Evolutionary conservation across 1,284 basidiomycete species (phyloP), one percentile per base, ranked within the genome.

Genomic region (Phlebopus sp.): DNA sequence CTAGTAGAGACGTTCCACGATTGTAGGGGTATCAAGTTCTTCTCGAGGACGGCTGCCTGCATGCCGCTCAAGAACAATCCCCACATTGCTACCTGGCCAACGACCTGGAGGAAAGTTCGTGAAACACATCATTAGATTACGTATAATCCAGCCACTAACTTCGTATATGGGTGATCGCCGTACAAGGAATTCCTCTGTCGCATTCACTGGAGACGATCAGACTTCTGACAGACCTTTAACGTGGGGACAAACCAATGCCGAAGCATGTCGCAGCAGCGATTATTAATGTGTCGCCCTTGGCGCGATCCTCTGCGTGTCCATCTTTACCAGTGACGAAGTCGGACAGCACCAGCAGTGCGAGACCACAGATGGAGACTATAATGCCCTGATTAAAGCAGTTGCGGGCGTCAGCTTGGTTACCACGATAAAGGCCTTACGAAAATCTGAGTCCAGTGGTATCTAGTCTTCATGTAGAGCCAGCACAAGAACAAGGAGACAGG

Each of bases 131-230:
- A 15, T 34, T n/a, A 31, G 37, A 27, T 31, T 1, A 25, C 34
- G 7, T 9, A 30, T 37, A 43, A 35, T 35, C 13, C 36, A 23
- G 10, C 39, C 29, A 40, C 44, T 40, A 56, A 75, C 76, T 68
- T 92, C 91, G 62, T 92, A 92, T 21, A 93, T 70, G 2, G 90
- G 90, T 5, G 81, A 76, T 44, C 74, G 79, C 47, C 90, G 79
- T 23, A 93, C 90, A 56, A 92, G 82, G 62, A 86, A 87, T 59
- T 93, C 90, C 63, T 92, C 90, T 0, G 88, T 88, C 8, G 90
- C 86, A 54, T 92, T 92, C 5, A 86, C 87, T 90, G 51, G 21
- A 18, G 5, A 13, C 13, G 39, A 19, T 50, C 31, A 2, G 18
- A 34, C 11, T 19, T 4, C n/a, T 27, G 27, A 9, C 19, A 29